Conservation (phyloP, 2,329 filamentous ascomycete genomes). For the Colletotrichum sidae region DNA sequence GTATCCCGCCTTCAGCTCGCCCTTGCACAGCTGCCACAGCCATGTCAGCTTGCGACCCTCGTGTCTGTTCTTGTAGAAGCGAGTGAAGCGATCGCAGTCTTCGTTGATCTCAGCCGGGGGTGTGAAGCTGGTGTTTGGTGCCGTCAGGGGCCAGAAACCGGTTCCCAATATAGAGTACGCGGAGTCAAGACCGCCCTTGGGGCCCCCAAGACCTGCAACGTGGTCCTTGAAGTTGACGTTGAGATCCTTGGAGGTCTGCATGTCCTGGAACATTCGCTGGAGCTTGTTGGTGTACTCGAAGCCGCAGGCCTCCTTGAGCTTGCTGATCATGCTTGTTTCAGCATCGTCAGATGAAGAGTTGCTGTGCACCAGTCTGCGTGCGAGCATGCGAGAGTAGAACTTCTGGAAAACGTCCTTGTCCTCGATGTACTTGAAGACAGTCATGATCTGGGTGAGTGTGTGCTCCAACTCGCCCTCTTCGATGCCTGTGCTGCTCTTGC, state of each 20-base stretch:
- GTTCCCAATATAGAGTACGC: conserved; percentile 94
- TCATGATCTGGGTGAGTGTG: conserved; percentile 94
- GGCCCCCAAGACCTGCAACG: conserved; percentile 70
- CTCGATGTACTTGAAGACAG: conserved; percentile 99
- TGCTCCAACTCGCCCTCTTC: conserved; percentile 95
- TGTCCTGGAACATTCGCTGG: conserved; percentile 99
- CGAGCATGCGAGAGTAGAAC: conserved; percentile 97
- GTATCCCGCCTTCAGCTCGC: conserved; percentile 94
- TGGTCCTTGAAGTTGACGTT: conserved; percentile 90
- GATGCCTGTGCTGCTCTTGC: conserved; percentile 91
- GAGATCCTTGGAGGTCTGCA: conserved; percentile 98
- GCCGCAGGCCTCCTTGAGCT: conserved; percentile 97
- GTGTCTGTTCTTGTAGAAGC: conserved; percentile 96
- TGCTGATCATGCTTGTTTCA: conserved; percentile 99
- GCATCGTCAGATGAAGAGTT: conserved; percentile 97
- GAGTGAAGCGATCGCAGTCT: conserved; percentile 89
- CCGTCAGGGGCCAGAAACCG: conserved; percentile 94
- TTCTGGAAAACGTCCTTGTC: conserved; percentile 99
- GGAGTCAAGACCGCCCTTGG: conserved; percentile 82
- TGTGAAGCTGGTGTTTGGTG: conserved; percentile 88
- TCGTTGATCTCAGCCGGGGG: conserved; percentile 86
- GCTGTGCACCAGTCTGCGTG: conserved; percentile 92
- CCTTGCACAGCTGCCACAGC: conserved; percentile 98
- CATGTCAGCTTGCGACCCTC: conserved; percentile 96
- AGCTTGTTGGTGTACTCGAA: conserved; percentile 99